Conservation (phyloP, 2,329 filamentous ascomycete species). For the Colletotrichum graminicola region DNA sequence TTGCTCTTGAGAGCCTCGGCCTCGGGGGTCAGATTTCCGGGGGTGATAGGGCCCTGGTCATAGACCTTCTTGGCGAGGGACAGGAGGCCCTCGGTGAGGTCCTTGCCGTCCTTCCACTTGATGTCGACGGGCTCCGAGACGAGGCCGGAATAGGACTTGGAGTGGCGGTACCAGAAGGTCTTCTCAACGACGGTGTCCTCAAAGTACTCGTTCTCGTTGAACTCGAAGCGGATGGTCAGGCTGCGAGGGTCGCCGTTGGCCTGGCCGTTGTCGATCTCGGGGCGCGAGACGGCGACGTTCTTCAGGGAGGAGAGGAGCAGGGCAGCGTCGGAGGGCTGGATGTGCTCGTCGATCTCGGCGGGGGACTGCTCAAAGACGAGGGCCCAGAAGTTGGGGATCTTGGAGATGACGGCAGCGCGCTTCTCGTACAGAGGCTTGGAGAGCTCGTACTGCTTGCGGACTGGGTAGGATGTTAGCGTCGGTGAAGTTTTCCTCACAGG, state of each 20-base stretch:
- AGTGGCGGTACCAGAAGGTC: slow-evolving; percentile 87
- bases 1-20: slow-evolving; percentile 65
- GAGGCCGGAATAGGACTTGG: slow-evolving; percentile 78
- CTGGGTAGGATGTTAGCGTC: slow-evolving; percentile 55
- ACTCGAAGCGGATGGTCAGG: slow-evolving; percentile 82
- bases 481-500: neutral
- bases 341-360: slow-evolving; percentile 86
- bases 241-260: slow-evolving; percentile 82
- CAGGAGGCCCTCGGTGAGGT: slow-evolving; percentile 85
- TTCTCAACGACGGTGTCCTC: slow-evolving; percentile 84
- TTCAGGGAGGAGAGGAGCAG: slow-evolving; percentile 78
- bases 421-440: slow-evolving; percentile 80
- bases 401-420: slow-evolving; percentile 76
- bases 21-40: slow-evolving; percentile 54
- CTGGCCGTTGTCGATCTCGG: slow-evolving; percentile 74
- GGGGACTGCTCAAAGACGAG: slow-evolving; percentile 91
- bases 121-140: slow-evolving; percentile 92
- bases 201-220: slow-evolving; percentile 86
- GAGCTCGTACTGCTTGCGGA: slow-evolving; percentile 78
- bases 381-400: slow-evolving; percentile 94
- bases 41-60: slow-evolving; percentile 61
- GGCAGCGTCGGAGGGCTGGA: slow-evolving; percentile 83
- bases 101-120: slow-evolving; percentile 87
- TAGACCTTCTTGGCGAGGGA: slow-evolving; percentile 78
- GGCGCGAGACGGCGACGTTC: slow-evolving; percentile 79